phyloP scores from a whole-genome alignment of 73 alveolate species.

The Uronychia setigera region DNA sequence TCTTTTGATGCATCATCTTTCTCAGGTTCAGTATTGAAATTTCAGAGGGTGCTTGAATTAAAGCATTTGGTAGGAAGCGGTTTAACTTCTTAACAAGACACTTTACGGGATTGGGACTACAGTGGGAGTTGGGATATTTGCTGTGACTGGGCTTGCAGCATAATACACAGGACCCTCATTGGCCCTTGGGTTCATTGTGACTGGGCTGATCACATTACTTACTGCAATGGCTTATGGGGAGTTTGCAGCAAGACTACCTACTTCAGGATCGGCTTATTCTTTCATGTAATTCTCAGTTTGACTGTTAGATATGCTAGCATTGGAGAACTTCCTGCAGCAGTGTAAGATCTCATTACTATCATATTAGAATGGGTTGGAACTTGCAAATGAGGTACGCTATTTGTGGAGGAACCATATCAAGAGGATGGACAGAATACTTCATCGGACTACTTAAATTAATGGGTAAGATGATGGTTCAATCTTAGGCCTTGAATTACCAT shows the following conservation, averaged over 20 bases:
- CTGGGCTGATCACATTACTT: slow-evolving; percentile 21
- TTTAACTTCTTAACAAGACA: neutral
- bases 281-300: slow-evolving; percentile 14
- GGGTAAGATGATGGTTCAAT: neutral
- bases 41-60: neutral
- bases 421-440: slow-evolving; percentile 50
- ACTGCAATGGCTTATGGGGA: slow-evolving; percentile 57
- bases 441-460: slow-evolving; percentile 5
- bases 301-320: neutral
- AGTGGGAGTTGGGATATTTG: slow-evolving; percentile 67
- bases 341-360: neutral
- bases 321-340: slow-evolving; percentile 61
- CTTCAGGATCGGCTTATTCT: slow-evolving; percentile 48
- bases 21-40: neutral
- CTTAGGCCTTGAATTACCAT: neutral
- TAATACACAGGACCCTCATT: slow-evolving; percentile 49
- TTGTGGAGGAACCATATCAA: slow-evolving; percentile 29
- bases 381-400: slow-evolving; percentile 47
- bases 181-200: slow-evolving; percentile 25
- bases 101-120: slow-evolving; percentile 46
- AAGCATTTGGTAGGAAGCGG: neutral
- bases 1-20: neutral
- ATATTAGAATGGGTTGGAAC: slow-evolving; percentile 51
- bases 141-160: slow-evolving; percentile 62
- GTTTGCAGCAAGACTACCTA: slow-evolving; percentile 51